Percentiles rank a stretch among this genome's conserved stretches.
Evolutionary conservation across 306 rosid genomes (phyloP).

Genomic region (Acacia crassicarpa): DNA sequence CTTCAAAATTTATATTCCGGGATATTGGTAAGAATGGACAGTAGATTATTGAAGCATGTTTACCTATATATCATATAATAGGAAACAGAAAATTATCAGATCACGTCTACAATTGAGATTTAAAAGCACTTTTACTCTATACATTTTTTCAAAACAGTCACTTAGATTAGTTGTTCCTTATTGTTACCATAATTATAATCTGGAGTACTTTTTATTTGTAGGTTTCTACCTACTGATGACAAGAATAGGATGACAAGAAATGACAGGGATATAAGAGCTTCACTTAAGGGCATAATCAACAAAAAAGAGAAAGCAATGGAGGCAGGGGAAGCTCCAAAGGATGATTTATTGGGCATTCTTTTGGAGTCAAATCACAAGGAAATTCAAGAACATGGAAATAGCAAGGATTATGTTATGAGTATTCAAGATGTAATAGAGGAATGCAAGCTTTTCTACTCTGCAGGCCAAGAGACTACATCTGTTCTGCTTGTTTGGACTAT

Average conservation of each 20-base stretch:
- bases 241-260: conserved; percentile 30
- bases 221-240: conserved; percentile 38
- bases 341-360: conserved; percentile 35
- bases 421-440: conserved; percentile 49
- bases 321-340: conserved; percentile 36
- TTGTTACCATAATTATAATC: background rate
- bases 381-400: conserved; percentile 40
- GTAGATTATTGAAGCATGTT: background rate
- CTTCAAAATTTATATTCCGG: conserved; percentile 34
- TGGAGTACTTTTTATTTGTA: conserved; percentile 5
- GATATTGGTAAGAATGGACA: conserved; percentile 36
- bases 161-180: background rate
- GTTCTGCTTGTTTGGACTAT: conserved; percentile 56
- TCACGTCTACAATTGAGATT: background rate
- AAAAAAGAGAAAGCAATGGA: conserved; percentile 34
- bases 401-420: conserved; percentile 44
- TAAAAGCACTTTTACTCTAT: too few species aligned
- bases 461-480: conserved; percentile 65
- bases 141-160: background rate
- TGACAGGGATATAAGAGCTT: conserved; percentile 23
- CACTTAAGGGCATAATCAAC: conserved; percentile 31
- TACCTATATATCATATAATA: background rate
- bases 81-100: background rate
- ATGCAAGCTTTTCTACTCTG: conserved; percentile 55
- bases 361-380: conserved; percentile 54